Percentiles rank a stretch among this genome's conserved stretches.
Evolutionary conservation across 1,284 basidiomycete species (phyloP).

Genomic region (Golubevia sp.): DNA sequence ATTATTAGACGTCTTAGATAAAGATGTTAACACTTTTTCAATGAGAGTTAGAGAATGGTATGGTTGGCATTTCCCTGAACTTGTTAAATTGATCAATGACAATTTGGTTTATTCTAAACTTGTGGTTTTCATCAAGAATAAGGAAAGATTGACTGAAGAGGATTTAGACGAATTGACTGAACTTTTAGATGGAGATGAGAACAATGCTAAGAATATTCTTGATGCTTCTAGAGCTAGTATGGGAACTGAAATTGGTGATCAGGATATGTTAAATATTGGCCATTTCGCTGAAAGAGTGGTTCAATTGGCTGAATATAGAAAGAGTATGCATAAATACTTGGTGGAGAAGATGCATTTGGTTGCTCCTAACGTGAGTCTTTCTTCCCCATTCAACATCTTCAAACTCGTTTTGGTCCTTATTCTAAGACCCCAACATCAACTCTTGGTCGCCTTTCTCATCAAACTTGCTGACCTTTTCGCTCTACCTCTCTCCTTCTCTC

Average conservation of each 20-base stretch:
- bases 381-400: no score
- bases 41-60: conserved; percentile 99
- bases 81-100: conserved; percentile 90
- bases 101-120: conserved; percentile 92
- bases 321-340: conserved; percentile 85
- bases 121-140: conserved; percentile 87
- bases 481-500: not conserved
- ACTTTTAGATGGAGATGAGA: conserved; percentile 84
- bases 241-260: conserved; percentile 88
- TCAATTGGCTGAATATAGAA: conserved; percentile 90
- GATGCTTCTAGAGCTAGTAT: conserved; percentile 93
- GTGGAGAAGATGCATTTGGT: conserved; percentile 98
- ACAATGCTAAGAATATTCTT: conserved; percentile 87
- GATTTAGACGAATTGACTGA: conserved; percentile 77
- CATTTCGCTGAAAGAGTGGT: conserved; percentile 90
- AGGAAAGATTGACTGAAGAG: conserved; percentile 70
- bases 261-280: conserved; percentile 95
- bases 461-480: not conserved
- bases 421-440: no score
- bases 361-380: conserved; percentile 76
- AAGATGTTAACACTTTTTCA: conserved; percentile 98
- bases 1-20: conserved; percentile 97
- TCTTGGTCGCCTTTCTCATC: no score
- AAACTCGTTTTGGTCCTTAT: no score
- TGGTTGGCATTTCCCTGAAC: conserved; percentile 99